phyloP scores from a whole-genome alignment of 169 alveolate genomes.

The Plasmodium sp. region DNA sequence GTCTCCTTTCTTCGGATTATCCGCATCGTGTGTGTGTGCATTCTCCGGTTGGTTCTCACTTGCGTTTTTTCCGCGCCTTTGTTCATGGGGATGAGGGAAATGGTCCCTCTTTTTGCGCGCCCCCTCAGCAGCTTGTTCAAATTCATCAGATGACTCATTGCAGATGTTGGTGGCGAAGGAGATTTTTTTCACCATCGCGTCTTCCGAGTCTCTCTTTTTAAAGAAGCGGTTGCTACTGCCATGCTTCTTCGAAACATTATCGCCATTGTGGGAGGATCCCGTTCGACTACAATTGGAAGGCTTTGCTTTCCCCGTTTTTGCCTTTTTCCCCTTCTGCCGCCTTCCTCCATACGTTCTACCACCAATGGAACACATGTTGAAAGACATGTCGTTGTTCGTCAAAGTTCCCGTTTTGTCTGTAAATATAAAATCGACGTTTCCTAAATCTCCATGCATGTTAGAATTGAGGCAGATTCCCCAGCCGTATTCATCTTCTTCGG shows the following conservation, averaged over 20 bases:
- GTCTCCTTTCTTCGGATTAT: neutral
- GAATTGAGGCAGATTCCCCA: slow-evolving; percentile 74
- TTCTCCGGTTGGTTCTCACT: neutral
- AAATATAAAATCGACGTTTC: slow-evolving; percentile 95
- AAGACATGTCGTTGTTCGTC: slow-evolving; percentile 97
- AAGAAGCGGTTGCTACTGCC: neutral
- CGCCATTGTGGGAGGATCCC: neutral
- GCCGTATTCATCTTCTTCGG: slow-evolving; percentile 33
- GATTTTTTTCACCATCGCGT: neutral
- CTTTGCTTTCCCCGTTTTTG: neutral
- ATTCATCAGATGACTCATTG: neutral
- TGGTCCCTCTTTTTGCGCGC: neutral
- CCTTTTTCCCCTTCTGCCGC: neutral
- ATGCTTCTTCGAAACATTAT: neutral
- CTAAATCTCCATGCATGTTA: slow-evolving; percentile 95
- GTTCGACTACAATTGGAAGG: neutral
- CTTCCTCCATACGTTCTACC: slow-evolving; percentile 48
- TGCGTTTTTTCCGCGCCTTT: neutral
- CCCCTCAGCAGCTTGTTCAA: neutral
- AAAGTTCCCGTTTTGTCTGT: slow-evolving; percentile 99
- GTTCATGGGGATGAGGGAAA: neutral
- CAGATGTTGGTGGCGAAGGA: neutral
- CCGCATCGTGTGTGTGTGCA: neutral
- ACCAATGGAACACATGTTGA: slow-evolving; percentile 81
- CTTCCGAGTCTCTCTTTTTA: neutral